Percentiles rank a stretch among this genome's conserved stretches.
Evolutionary conservation across 306 rosid species (phyloP).

Genomic region (Cicer arietinum): DNA sequence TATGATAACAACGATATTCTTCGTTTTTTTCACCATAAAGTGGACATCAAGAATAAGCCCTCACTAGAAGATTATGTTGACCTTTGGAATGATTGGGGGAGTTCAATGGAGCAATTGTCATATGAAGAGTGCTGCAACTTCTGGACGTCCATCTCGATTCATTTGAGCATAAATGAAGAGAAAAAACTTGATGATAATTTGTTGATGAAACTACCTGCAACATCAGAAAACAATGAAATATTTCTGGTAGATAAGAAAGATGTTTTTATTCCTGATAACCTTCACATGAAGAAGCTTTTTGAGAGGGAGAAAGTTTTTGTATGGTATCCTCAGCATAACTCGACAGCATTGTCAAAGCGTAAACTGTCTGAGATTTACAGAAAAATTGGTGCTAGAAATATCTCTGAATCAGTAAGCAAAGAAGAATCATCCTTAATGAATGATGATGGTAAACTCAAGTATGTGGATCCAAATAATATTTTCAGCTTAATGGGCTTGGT

Average conservation of each 20-base stretch:
- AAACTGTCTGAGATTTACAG: conserved; percentile 55
- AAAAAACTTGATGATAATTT: conserved; percentile 48
- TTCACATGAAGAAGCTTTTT: conserved; percentile 65
- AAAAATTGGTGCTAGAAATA: conserved; percentile 61
- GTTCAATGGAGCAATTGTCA: conserved; percentile 46
- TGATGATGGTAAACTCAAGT: conserved; percentile 35
- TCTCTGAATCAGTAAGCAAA: conserved; percentile 60
- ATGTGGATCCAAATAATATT: conserved; percentile 36
- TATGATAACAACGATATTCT: conserved; percentile 46
- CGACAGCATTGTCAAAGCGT: conserved; percentile 40
- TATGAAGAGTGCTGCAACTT: conserved; percentile 62
- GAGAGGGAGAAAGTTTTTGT: conserved; percentile 59
- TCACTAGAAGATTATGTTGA: conserved; percentile 59
- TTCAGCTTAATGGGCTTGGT: conserved; percentile 55
- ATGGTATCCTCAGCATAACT: conserved; percentile 65
- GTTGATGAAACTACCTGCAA: conserved; percentile 64
- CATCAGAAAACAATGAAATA: conserved; percentile 46
- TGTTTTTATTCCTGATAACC: conserved; percentile 72
- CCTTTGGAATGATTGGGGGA: conserved; percentile 78
- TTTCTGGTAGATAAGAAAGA: conserved; percentile 54
- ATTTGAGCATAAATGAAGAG: conserved; percentile 41
- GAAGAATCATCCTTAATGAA: conserved; percentile 44
- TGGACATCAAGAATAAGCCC: conserved; percentile 54
- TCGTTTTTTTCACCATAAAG: conserved; percentile 52
- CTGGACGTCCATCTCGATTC: conserved; percentile 60